Evolutionary conservation across 345 rosid species (phyloP), one percentile per base, ranked within the genome.

Genomic region (Tarenaya hassleriana): DNA sequence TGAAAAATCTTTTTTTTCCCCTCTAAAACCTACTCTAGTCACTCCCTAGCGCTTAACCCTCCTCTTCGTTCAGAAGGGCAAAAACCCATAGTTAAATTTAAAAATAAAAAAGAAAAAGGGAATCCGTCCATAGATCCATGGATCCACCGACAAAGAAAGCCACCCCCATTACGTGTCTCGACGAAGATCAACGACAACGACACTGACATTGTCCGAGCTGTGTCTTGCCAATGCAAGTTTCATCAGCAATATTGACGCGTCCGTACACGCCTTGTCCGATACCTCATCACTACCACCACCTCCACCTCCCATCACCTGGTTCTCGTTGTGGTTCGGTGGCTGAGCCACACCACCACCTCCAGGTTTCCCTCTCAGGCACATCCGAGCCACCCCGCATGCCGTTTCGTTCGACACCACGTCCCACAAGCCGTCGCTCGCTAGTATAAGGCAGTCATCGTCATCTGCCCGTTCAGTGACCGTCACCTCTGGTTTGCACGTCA

Each of bases 351-450:
- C 0, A 0, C 27, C 41, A 24, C 12, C 32, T 39, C 8, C 68
- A 27, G 5, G 18, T 61, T 4, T 35, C 55, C 64, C 39, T 62
- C 65, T 62, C 31, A 92, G 50, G 63, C 97, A 88, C 90, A 72
- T 76, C 6, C 75, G 61, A 13, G 77, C 88, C 31, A 84, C 90
- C 52, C 75, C 74, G 40, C 96, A 88, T 10, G 95, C 92, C 0
- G 77, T 81, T 16, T 84, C 90, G 56, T 84, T 91, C 0, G 98
- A 75, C 44, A 91, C 88, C 37, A 84, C 98, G 56, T 91, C 96
- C 98, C 98, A 91, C 8, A 91, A 73, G 1, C 98, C 96, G 34
- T 84, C 98, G 40, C 84, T 84, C 16, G 88, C 98, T 8, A 88
- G 67, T 10, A 91, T 88, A 38, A 91, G 49, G 37, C 85, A 91